Conservation (phyloP, 2,329 filamentous ascomycete genomes). For the Colletotrichum godetiae region DNA sequence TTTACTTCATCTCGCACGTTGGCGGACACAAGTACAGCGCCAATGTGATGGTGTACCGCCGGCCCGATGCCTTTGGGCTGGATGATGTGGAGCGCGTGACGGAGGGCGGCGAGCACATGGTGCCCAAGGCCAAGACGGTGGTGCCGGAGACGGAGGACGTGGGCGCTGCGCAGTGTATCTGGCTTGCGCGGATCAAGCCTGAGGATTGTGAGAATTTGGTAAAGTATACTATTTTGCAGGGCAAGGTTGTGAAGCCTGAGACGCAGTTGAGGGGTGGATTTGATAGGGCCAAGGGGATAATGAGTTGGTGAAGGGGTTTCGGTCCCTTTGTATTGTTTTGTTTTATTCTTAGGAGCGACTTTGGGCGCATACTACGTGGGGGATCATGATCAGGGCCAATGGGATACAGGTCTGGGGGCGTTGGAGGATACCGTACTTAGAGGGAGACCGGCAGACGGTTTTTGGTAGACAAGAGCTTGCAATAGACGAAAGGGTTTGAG, state of each 20-base stretch:
- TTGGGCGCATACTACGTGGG: neutral
- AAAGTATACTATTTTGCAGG: constrained; percentile 88
- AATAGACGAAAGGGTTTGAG: neutral
- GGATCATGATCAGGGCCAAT: neutral
- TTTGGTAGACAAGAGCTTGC: neutral
- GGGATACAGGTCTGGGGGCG: neutral
- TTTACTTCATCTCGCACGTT: constrained; percentile 97
- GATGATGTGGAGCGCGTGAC: constrained; percentile 55
- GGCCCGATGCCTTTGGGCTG: constrained; percentile 66
- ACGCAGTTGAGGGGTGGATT: constrained; percentile 90
- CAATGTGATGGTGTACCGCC: constrained; percentile 92
- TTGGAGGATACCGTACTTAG: neutral
- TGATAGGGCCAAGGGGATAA: constrained; percentile 80
- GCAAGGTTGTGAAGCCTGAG: constrained; percentile 92
- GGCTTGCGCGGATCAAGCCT: constrained; percentile 85
- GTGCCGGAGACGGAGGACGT: constrained; percentile 52
- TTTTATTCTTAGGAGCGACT: neutral
- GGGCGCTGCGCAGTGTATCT: constrained; percentile 89
- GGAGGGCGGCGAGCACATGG: constrained; percentile 46
- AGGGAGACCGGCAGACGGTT: neutral
- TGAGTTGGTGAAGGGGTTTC: constrained; percentile 78
- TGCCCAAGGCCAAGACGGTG: constrained; percentile 44
- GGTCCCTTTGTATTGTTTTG: neutral
- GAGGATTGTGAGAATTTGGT: constrained; percentile 96
- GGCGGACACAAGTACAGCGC: constrained; percentile 97